phyloP scores from a whole-genome alignment of 345 rosid species.

The Cardamine resedifolia region DNA sequence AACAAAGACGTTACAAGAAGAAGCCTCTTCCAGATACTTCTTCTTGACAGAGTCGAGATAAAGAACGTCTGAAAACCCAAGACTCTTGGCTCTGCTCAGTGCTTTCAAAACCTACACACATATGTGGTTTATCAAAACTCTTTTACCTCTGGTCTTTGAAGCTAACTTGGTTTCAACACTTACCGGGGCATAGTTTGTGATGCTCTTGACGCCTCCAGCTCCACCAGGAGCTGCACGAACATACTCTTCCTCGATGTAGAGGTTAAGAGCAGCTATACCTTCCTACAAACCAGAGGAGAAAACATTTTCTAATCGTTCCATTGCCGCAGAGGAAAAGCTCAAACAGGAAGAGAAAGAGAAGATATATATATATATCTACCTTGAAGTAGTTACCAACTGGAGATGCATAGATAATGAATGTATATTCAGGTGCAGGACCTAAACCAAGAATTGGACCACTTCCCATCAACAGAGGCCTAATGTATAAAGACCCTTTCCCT shows the following conservation, averaged over 20 bases:
- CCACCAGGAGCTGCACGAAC: constrained; percentile 72
- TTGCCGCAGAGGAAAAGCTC: not conserved
- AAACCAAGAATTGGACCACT: constrained; percentile 51
- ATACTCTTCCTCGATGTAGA: constrained; percentile 48
- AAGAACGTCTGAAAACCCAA: constrained; percentile 87
- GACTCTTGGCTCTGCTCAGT: constrained; percentile 75
- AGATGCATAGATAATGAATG: constrained; percentile 51
- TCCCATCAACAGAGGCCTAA: constrained; percentile 55
- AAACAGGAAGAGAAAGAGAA: not conserved
- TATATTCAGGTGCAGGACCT: constrained; percentile 52
- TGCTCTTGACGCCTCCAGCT: constrained; percentile 76
- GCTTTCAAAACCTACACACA: constrained; percentile 76
- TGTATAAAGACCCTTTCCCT: constrained; percentile 54
- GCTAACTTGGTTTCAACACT: constrained; percentile 5
- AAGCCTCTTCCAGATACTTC: constrained; percentile 85
- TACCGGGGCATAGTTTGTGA: constrained; percentile 43
- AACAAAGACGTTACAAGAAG: constrained; percentile 89
- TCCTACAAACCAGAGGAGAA: constrained; percentile 34
- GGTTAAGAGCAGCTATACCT: constrained; percentile 37
- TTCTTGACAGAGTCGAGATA: constrained; percentile 89
- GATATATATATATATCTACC: constrained; percentile 24
- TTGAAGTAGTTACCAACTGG: constrained; percentile 46
- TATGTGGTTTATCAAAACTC: constrained; percentile 7
- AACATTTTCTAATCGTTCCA: not conserved
- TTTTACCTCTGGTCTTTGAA: not conserved